These are phyloP conservation scores for Xylariaceae sp. DNA, from an alignment of 2,329 filamentous ascomycete species.

Conservation along the genomic window DNA sequence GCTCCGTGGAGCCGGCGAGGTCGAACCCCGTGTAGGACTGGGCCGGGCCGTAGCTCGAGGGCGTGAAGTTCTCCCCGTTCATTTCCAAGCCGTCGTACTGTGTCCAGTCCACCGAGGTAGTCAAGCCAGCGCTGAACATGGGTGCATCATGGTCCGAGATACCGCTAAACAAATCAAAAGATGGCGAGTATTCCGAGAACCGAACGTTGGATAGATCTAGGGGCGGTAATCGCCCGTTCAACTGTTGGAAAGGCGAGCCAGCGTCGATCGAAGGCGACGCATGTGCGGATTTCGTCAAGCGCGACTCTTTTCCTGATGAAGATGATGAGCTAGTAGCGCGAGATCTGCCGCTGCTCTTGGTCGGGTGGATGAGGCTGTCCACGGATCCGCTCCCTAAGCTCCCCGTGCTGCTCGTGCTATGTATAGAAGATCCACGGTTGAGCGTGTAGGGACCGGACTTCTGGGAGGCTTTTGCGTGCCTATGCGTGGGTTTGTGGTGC, in stretches of 20 bases:
- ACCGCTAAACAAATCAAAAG: constrained; percentile 56
- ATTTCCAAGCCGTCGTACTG: constrained; percentile 56
- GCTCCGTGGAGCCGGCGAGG: constrained; percentile 51
- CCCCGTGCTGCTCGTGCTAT: constrained; percentile 49
- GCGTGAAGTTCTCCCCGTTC: constrained; percentile 35
- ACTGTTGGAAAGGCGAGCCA: constrained; percentile 51
- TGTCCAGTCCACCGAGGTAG: constrained; percentile 58
- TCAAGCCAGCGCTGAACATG: constrained; percentile 64
- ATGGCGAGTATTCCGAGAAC: constrained; percentile 52
- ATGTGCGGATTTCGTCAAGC: constrained; percentile 63
- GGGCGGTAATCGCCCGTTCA: constrained; percentile 57
- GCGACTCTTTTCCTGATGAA: constrained; percentile 47
- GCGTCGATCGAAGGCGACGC: constrained; percentile 60
- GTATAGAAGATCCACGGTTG: constrained; percentile 60
- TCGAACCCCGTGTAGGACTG: constrained; percentile 52
- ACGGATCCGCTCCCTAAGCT: constrained; percentile 51
- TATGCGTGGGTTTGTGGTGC: constrained; percentile 64
- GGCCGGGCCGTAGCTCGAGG: constrained; percentile 38
- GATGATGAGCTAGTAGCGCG: constrained; percentile 41
- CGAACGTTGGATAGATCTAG: constrained; percentile 62
- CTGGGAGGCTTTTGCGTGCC: constrained; percentile 62
- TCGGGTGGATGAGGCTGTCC: constrained; percentile 47
- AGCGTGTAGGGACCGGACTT: constrained; percentile 66
- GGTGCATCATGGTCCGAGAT: constrained; percentile 57
- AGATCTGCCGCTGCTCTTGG: constrained; percentile 42